Conservation (phyloP, 1,284 basidiomycete species). For the Binderoboletus segoi region DNA sequence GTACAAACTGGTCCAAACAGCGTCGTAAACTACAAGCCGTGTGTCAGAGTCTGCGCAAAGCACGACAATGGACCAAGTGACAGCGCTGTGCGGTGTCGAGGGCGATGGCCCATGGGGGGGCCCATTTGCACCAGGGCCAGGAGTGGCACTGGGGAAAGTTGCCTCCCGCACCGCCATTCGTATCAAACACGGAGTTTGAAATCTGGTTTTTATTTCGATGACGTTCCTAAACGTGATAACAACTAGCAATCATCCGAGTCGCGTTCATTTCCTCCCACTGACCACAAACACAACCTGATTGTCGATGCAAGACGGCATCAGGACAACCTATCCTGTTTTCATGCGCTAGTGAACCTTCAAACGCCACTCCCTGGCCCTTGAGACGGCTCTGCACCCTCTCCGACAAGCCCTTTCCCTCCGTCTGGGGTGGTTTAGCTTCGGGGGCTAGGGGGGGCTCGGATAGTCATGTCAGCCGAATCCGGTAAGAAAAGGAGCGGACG, state of each 20-base stretch:
- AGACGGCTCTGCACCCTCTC: conserved; percentile 1
- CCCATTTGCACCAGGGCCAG: too few relatives aligned
- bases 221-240: too few relatives aligned
- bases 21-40: conserved; percentile 10
- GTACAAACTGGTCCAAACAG: conserved; percentile 3
- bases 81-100: background rate
- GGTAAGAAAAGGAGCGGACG: background rate
- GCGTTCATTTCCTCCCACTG: too few relatives aligned
- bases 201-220: too few relatives aligned
- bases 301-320: too few relatives aligned
- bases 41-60: background rate
- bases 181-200: too few relatives aligned
- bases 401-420: background rate
- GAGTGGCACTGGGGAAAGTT: too few relatives aligned
- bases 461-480: too few relatives aligned
- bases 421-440: background rate
- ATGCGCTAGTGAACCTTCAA: background rate
- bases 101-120: too few relatives aligned
- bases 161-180: conserved; percentile 3
- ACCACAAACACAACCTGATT: too few relatives aligned
- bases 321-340: background rate
- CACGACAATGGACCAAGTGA: background rate
- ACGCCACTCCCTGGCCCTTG: conserved; percentile 2
- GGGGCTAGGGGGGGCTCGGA: background rate
- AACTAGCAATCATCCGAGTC: too few relatives aligned